Percentiles rank a stretch among this genome's conserved stretches.
Evolutionary conservation across 148 eudicot species (phyloP).

Genomic region (Talinum fruticosum): DNA sequence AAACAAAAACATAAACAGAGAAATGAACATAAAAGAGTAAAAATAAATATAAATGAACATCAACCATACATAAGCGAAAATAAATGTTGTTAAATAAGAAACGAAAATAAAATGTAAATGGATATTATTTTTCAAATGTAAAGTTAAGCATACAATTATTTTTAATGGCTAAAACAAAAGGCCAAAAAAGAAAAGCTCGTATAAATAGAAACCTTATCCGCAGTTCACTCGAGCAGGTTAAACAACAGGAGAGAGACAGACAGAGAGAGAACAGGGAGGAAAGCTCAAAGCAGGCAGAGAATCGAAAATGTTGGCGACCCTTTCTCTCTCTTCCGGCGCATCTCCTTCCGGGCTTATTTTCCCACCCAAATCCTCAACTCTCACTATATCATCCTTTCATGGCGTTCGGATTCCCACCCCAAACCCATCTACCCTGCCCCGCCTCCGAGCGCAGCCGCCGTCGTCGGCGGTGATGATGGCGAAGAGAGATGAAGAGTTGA

Average conservation of each 20-base stretch:
- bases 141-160: too few species aligned
- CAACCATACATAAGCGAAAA: too few species aligned
- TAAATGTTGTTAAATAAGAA: too few species aligned
- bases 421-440: slow-evolving; percentile 11
- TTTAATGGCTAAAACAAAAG: not conserved
- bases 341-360: slow-evolving; percentile 29
- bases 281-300: too few species aligned
- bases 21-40: too few species aligned
- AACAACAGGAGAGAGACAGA: not conserved
- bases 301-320: slow-evolving; percentile 38
- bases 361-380: slow-evolving; percentile 33
- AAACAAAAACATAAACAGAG: too few species aligned
- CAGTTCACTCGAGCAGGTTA: not conserved
- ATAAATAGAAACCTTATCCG: slow-evolving; percentile 12
- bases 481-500: slow-evolving; percentile 70
- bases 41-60: too few species aligned
- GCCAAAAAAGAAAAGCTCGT: too few species aligned
- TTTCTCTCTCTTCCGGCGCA: slow-evolving; percentile 35
- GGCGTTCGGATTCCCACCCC: slow-evolving; percentile 43
- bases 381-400: slow-evolving; percentile 51
- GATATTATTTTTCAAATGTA: too few species aligned
- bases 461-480: slow-evolving; percentile 64
- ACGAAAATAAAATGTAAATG: too few species aligned
- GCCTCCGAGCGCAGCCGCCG: slow-evolving; percentile 13
- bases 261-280: too few species aligned